phyloP scores from a whole-genome alignment of 352 stramenopile species.

The Phytopythium montanum region DNA sequence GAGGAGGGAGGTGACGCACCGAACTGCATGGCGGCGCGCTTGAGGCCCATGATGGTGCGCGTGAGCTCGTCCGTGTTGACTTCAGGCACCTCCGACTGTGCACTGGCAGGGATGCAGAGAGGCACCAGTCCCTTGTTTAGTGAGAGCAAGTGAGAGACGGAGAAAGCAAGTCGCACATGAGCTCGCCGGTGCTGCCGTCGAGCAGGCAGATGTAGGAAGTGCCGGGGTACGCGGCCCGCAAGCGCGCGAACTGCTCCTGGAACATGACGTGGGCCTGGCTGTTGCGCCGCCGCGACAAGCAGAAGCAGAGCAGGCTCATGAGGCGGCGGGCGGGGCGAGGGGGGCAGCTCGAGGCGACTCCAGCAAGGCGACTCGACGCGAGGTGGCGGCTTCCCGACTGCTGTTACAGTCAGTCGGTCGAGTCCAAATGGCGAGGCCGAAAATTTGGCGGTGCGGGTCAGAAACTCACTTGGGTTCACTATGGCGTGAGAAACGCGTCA shows the following conservation, averaged over 20 bases:
- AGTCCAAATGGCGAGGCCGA: background rate
- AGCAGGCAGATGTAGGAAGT: slow-evolving; percentile 82
- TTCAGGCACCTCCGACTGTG: slow-evolving; percentile 60
- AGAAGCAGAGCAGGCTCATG: slow-evolving; percentile 71
- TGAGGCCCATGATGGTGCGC: slow-evolving; percentile 75
- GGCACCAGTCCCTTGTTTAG: background rate
- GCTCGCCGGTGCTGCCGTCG: slow-evolving; percentile 67
- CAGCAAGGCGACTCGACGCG: too few species aligned
- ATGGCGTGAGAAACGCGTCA: background rate
- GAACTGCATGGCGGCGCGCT: slow-evolving; percentile 76
- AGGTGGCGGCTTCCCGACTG: background rate
- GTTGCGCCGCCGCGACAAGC: slow-evolving; percentile 58
- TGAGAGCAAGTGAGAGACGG: too few species aligned
- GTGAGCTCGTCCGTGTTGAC: slow-evolving; percentile 77
- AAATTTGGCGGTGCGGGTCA: background rate
- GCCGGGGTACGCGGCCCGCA: slow-evolving; percentile 66
- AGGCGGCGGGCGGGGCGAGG: background rate
- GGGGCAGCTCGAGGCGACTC: background rate
- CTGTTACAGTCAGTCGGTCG: background rate
- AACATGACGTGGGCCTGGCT: slow-evolving; percentile 51
- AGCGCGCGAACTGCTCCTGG: slow-evolving; percentile 75
- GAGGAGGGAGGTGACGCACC: slow-evolving; percentile 25
- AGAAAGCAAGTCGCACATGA: slow-evolving; percentile 50
- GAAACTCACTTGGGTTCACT: background rate
- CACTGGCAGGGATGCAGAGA: slow-evolving; percentile 17